Evolutionary conservation across 148 eudicot species (phyloP).

Genomic region (Heliamphora exappendiculata): DNA sequence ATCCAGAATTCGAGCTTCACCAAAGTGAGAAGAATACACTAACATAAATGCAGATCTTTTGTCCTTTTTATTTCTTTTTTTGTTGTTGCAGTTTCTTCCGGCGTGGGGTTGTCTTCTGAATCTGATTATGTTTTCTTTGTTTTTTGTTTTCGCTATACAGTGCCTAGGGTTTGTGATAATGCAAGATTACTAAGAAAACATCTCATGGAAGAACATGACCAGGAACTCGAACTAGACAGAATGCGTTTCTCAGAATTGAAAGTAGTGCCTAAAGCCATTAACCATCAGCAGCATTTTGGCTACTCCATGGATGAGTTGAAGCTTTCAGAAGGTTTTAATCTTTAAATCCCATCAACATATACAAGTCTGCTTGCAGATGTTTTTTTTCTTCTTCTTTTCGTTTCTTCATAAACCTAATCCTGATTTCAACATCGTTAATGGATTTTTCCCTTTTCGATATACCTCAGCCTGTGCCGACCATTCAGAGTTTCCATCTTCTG

Average conservation of each 20-base stretch:
- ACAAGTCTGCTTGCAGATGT: neutral
- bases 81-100: neutral
- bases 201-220: slow-evolving; percentile 34
- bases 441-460: neutral
- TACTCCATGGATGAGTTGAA: slow-evolving; percentile 26
- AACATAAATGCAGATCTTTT: neutral
- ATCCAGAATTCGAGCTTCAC: slow-evolving; percentile 26
- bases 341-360: neutral
- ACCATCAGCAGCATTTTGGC: slow-evolving; percentile 11
- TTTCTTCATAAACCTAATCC: neutral
- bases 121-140: neutral
- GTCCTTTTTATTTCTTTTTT: neutral
- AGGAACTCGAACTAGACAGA: slow-evolving; percentile 24
- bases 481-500: slow-evolving; percentile 22
- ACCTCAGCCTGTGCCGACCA: slow-evolving; percentile 21
- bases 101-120: neutral
- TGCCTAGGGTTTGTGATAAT: slow-evolving; percentile 19
- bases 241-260: slow-evolving; percentile 21
- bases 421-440: neutral
- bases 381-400: neutral
- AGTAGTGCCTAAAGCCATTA: slow-evolving; percentile 9
- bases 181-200: slow-evolving; percentile 22
- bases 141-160: slow-evolving; percentile 8
- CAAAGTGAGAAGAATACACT: slow-evolving; percentile 23
- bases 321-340: slow-evolving; percentile 26